phyloP scores from a whole-genome alignment of 495 filamentous ascomycete genomes.

The Niebla homalea region DNA sequence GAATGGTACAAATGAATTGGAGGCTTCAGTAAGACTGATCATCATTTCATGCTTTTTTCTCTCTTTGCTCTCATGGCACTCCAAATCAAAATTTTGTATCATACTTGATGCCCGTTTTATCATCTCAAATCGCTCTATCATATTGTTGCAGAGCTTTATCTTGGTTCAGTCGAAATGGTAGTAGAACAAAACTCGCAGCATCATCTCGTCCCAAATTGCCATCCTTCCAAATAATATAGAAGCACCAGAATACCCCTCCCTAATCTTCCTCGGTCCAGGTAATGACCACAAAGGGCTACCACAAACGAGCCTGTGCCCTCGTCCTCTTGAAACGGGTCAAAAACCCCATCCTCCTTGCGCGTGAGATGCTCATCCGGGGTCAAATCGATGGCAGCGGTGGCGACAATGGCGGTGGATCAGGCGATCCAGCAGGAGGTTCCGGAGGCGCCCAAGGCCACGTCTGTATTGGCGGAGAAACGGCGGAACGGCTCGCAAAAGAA shows the following conservation, averaged over 20 bases:
- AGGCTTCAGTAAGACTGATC: conserved; percentile 42
- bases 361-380: conserved; percentile 52
- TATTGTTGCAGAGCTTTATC: no score
- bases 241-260: background rate
- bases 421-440: conserved; percentile 52
- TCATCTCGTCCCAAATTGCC: no score
- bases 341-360: conserved; percentile 67
- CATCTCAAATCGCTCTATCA: no score
- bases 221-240: no score
- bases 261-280: conserved; percentile 24
- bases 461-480: conserved; percentile 31
- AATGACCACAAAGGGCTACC: conserved; percentile 57
- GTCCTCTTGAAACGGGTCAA: conserved; percentile 58
- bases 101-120: no score
- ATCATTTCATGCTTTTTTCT: background rate
- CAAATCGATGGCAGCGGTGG: conserved; percentile 24
- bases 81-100: no score
- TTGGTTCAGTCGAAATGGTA: no score
- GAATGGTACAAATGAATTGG: conserved; percentile 72
- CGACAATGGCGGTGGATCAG: conserved; percentile 50
- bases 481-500: conserved; percentile 51
- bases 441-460: conserved; percentile 43
- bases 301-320: conserved; percentile 63
- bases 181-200: no score
- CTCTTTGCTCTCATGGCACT: background rate